phyloP scores from a whole-genome alignment of 2,329 filamentous ascomycete genomes.

The Xylogone sp. region DNA sequence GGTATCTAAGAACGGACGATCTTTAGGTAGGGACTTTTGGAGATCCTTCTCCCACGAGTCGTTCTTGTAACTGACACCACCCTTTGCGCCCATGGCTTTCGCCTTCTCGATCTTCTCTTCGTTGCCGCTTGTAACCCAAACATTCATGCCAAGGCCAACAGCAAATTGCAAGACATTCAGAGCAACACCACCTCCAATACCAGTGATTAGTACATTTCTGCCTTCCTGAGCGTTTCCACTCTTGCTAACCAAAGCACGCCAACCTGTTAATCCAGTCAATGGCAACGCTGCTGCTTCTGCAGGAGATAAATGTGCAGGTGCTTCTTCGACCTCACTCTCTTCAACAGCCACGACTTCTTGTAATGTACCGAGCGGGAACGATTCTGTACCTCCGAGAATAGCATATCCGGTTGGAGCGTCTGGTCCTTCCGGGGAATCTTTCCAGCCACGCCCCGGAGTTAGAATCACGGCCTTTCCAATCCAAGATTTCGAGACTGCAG shows the following conservation, averaged over 20 bases:
- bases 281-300: conserved; percentile 81
- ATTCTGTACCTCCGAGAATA: conserved; percentile 66
- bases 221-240: conserved; percentile 59
- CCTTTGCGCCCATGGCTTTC: conserved; percentile 66
- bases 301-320: conserved; percentile 67
- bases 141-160: conserved; percentile 55
- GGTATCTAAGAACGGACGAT: conserved; percentile 70
- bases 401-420: conserved; percentile 59
- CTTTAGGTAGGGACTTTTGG: conserved; percentile 54
- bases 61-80: conserved; percentile 79
- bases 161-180: conserved; percentile 78
- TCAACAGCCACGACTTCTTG: conserved; percentile 70
- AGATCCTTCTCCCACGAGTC: conserved; percentile 79
- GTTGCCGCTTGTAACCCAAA: conserved; percentile 46
- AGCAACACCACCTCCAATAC: conserved; percentile 90
- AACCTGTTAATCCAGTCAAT: conserved; percentile 81
- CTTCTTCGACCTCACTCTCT: conserved; percentile 69
- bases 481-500: conserved; percentile 43
- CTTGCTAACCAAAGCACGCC: conserved; percentile 82
- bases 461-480: conserved; percentile 71
- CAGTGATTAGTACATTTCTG: conserved; percentile 78
- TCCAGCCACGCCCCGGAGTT: conserved; percentile 77
- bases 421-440: conserved; percentile 65
- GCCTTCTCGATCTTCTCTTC: conserved; percentile 70
- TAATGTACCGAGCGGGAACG: conserved; percentile 64